phyloP scores from a whole-genome alignment of 2,329 filamentous ascomycete species.

The Arthroderma uncinatum region DNA sequence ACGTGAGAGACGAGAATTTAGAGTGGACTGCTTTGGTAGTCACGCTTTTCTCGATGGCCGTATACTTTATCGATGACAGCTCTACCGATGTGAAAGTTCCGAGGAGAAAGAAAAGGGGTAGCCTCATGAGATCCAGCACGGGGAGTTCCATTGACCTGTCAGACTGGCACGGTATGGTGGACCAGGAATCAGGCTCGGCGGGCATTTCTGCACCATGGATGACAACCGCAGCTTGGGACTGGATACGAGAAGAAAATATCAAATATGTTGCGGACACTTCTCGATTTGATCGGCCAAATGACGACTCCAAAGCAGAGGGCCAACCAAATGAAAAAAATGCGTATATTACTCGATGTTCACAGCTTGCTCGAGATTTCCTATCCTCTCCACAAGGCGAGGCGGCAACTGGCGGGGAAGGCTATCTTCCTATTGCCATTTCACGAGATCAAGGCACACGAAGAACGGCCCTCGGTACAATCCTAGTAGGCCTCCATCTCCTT shows the following conservation, averaged over 20 bases:
- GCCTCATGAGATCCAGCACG: conserved; percentile 41
- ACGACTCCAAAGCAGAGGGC: conserved; percentile 2
- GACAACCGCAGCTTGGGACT: conserved; percentile 56
- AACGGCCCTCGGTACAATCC: conserved; percentile 56
- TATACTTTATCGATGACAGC: conserved; percentile 44
- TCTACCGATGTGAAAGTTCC: conserved; percentile 25
- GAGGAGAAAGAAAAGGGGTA: conserved; percentile 31
- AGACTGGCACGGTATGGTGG: conserved; percentile 41
- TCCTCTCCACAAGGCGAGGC: conserved; percentile 47
- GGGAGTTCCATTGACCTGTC: conserved; percentile 35
- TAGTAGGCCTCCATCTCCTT: conserved; percentile 71
- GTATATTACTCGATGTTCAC: conserved; percentile 40
- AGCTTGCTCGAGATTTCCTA: conserved; percentile 55
- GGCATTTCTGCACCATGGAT: conserved; percentile 38
- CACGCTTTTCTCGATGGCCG: conserved; percentile 52
- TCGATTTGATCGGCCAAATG: conserved; percentile 17
- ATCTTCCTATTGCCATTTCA: conserved; percentile 51
- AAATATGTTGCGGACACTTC: conserved; percentile 18
- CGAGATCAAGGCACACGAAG: conserved; percentile 47
- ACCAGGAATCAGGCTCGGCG: conserved; percentile 34
- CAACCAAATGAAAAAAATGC: conserved; percentile 24
- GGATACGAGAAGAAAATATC: conserved; percentile 52
- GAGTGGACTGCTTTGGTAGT: conserved; percentile 63
- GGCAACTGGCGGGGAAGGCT: conserved; percentile 47
- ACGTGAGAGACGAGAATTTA: conserved; percentile 38